Conservation (phyloP, 2,329 filamentous ascomycete species). For the Tetracladium maxilliforme region DNA sequence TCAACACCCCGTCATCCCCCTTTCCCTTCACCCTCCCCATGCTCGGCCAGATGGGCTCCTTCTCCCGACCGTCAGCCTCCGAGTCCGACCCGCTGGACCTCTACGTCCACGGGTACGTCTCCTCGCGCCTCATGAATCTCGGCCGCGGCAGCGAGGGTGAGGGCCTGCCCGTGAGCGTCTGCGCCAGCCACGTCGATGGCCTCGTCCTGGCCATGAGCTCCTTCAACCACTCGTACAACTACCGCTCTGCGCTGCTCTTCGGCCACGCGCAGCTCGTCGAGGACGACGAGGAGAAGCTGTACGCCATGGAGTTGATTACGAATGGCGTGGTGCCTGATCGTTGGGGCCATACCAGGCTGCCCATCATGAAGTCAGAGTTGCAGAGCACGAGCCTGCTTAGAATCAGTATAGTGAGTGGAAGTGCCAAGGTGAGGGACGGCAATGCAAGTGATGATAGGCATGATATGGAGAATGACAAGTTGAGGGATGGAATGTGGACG, state of each 20-base stretch:
- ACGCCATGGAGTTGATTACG: conserved; percentile 67
- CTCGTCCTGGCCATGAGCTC: conserved; percentile 68
- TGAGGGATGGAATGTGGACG: conserved; percentile 32
- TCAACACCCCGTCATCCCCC: conserved; percentile 45
- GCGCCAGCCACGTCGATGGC: conserved; percentile 64
- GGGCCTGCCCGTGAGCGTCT: conserved; percentile 57
- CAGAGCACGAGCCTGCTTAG: conserved; percentile 58
- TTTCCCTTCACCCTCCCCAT: conserved; percentile 72
- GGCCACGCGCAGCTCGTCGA: conserved; percentile 57
- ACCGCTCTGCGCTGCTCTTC: conserved; percentile 59
- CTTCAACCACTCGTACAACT: conserved; percentile 75
- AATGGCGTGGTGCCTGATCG: conserved; percentile 55
- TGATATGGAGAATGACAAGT: conserved; percentile 27
- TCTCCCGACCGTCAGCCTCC: conserved; percentile 41
- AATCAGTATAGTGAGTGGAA: conserved; percentile 54
- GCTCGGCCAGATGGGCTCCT: conserved; percentile 73
- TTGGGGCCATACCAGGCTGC: conserved; percentile 54
- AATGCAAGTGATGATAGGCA: conserved; percentile 38
- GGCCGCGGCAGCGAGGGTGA: conserved; percentile 25
- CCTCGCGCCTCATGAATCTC: conserved; percentile 59
- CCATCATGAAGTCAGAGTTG: conserved; percentile 61
- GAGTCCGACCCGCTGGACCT: conserved; percentile 53
- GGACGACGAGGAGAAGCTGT: conserved; percentile 55
- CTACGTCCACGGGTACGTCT: conserved; percentile 79
- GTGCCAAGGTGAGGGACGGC: conserved; percentile 59